phyloP scores from a whole-genome alignment of 2,329 filamentous ascomycete genomes.

The Raffaelea albimanens region DNA sequence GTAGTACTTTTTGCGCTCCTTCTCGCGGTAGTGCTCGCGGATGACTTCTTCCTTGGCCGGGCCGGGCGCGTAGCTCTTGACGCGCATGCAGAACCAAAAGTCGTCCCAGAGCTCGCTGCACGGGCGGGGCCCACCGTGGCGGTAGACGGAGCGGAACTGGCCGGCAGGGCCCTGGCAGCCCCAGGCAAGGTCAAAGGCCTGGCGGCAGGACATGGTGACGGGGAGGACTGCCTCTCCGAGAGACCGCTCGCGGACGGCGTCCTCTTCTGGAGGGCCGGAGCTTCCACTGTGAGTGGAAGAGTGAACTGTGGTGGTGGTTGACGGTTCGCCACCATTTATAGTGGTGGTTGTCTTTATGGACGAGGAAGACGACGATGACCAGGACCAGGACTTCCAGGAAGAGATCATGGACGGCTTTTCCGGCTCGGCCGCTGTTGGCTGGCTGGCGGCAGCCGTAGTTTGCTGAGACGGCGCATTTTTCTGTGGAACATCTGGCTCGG shows the following conservation, averaged over 20 bases:
- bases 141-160: constrained; percentile 87
- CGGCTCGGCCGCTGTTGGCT: constrained; percentile 12
- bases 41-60: constrained; percentile 51
- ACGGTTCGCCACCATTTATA: neutral
- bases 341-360: constrained; percentile 16
- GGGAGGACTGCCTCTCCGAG: constrained; percentile 65
- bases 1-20: constrained; percentile 59
- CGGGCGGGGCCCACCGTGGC: constrained; percentile 64
- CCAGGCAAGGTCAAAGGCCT: constrained; percentile 87
- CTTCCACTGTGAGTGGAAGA: too few species aligned
- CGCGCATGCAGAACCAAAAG: constrained; percentile 97
- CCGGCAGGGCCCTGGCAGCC: constrained; percentile 88
- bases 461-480: constrained; percentile 12
- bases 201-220: constrained; percentile 76
- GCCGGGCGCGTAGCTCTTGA: constrained; percentile 50
- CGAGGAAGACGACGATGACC: neutral
- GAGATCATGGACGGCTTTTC: neutral
- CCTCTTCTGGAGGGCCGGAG: neutral
- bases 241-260: constrained; percentile 10
- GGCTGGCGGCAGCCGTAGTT: constrained; percentile 6
- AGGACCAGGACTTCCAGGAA: neutral
- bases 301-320: neutral
- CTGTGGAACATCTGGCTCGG: constrained; percentile 7
- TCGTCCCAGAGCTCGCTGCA: constrained; percentile 85
- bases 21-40: constrained; percentile 57